Percentiles rank a stretch among this genome's conserved stretches.
These are phyloP conservation scores for Cladophialophora yegresii DNA, from an alignment of 2,329 filamentous ascomycete genomes.

Conservation along the genomic window DNA sequence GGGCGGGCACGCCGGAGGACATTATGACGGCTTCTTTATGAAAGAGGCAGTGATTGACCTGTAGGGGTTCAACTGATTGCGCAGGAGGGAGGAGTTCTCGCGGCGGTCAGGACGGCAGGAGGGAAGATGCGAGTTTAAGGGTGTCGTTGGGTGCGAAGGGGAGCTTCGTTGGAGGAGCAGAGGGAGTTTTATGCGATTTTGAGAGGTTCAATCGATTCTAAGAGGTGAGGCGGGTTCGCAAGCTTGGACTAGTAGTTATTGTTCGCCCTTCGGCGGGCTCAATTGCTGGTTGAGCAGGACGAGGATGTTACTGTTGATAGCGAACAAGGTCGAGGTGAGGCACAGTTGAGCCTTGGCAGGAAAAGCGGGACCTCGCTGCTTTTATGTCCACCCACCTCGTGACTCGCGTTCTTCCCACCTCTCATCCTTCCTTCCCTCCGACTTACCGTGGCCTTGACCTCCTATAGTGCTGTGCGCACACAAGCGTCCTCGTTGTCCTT, in stretches of 20 bases:
- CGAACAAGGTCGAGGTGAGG: neutral
- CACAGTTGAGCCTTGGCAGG: neutral
- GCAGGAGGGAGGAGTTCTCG: neutral
- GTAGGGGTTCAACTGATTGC: neutral
- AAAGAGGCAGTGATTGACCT: neutral
- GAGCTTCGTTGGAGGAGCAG: neutral
- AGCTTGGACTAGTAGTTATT: neutral
- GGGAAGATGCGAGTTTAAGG: neutral
- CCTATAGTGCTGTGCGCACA: too few species aligned
- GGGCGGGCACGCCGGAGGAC: constrained; percentile 59
- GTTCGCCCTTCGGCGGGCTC: constrained; percentile 15
- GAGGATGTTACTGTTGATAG: neutral
- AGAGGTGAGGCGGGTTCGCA: neutral
- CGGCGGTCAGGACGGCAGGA: neutral
- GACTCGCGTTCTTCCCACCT: too few species aligned
- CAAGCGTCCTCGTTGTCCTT: too few species aligned
- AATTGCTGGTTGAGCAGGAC: neutral
- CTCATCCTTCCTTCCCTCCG: too few species aligned
- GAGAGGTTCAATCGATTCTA: neutral
- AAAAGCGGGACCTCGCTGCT: too few species aligned
- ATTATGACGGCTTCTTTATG: constrained; percentile 40
- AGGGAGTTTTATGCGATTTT: neutral
- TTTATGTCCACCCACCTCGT: too few species aligned
- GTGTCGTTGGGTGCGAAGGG: neutral
- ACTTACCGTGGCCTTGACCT: too few species aligned